Base-by-base conservation (phyloP, 768 basidiomycete species). In the Mycena vulgaris region DNA sequence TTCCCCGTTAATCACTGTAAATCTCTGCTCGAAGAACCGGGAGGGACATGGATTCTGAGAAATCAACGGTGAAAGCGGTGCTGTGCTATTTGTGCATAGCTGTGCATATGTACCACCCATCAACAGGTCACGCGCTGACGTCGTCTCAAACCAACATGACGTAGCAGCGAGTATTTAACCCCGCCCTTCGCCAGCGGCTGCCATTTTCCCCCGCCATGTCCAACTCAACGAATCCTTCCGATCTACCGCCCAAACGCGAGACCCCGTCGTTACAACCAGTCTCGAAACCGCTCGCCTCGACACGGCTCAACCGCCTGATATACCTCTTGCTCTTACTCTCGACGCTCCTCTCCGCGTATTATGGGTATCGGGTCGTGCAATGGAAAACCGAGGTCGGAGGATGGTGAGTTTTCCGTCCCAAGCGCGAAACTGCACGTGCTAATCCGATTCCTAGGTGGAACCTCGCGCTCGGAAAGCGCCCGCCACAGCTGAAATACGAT, bases 351-450 rank as follows among this genome's bases (percentile, higher is more conserved):
- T 75, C 82, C 23, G 83, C 80, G 7, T 90, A 87, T 78, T 91
- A 90, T 76, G 74, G 84, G 5, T 92, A 87, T 69, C 83, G 86
- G 9, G 55, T 83, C 5, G 47, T 86, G 19, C 82, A 89, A 69
- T 86, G 84, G 82, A 87, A 87, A 74, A 78, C 82, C 0, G 84
- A 88, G 14, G 87, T 86, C 14, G 88, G 88, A 0, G 89, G 89
- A 10, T 90, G 90, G 91, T 73, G 17, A 25, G 72, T 37, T 17
- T 13, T 27, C n/a, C 9, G 25, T 10, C 31, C 25, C 25, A 31
- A 17, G 49, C 30, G 45, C 25, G 25, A 2, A n/a, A 3, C 25
- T 23, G 10, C 40, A 21, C 11, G 49, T 25, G 30, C 19, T n/a
- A 7, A 52, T 21, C 25, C 23, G 13, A 45, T 1, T n/a, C 10